Percentiles rank a stretch among this genome's conserved stretches.
These are phyloP conservation scores for Yarrowia keelungensis DNA, from an alignment of 805 yeast species.

Conservation along the genomic window DNA sequence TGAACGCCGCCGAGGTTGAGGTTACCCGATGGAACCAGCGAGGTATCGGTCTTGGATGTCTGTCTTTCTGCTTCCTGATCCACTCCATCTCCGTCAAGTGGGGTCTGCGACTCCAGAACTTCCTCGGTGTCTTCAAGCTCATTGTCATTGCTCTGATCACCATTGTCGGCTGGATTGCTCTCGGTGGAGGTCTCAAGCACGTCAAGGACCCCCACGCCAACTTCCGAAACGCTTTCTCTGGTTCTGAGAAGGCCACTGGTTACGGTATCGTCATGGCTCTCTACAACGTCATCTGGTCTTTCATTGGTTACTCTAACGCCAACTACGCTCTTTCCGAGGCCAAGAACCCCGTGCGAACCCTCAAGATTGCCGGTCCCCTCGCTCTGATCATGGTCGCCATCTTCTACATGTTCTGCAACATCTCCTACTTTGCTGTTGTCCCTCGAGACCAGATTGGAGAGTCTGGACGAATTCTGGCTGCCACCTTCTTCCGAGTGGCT, in stretches of 20 bases:
- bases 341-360: conserved; percentile 72
- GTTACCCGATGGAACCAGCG: conserved; percentile 78
- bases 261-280: conserved; percentile 66
- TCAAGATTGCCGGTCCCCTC: conserved; percentile 75
- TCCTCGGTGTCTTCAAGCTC: conserved; percentile 74
- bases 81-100: conserved; percentile 67
- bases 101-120: conserved; percentile 70
- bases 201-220: conserved; percentile 62
- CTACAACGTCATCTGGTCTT: conserved; percentile 85
- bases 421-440: conserved; percentile 66
- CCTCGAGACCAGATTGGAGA: conserved; percentile 56
- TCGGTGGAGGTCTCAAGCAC: conserved; percentile 69
- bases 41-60: conserved; percentile 76
- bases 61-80: conserved; percentile 71
- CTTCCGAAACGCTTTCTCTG: conserved; percentile 65
- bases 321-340: conserved; percentile 84
- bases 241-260: conserved; percentile 50
- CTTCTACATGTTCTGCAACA: conserved; percentile 75
- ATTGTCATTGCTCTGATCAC: conserved; percentile 73
- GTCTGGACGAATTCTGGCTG: conserved; percentile 77
- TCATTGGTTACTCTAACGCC: conserved; percentile 81
- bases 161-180: conserved; percentile 82
- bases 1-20: conserved; percentile 74
- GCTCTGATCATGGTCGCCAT: conserved; percentile 68
- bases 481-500: conserved; percentile 73